phyloP scores from a whole-genome alignment of 768 basidiomycete species.

The Hebeloma cylindrosporum region DNA sequence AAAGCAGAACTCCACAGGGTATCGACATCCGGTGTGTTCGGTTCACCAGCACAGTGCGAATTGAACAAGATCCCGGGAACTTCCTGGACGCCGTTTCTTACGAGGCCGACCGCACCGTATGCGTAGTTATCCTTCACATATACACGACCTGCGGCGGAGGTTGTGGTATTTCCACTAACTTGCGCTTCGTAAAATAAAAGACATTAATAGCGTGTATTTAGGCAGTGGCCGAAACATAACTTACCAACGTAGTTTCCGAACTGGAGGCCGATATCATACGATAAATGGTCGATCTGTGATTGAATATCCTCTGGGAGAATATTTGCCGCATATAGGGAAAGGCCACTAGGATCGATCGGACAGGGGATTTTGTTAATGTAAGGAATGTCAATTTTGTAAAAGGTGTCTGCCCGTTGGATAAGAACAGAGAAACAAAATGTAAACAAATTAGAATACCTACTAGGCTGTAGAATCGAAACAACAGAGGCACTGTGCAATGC shows the following conservation, averaged over 20 bases:
- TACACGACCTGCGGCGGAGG: not conserved
- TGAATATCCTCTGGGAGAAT: conserved; percentile 1
- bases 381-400: conserved; percentile 1
- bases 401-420: not conserved
- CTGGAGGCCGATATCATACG: conserved; percentile 1
- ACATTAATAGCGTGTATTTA: not conserved
- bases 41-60: conserved; percentile 5
- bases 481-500: conserved; percentile 7
- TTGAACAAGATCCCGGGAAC: conserved; percentile 3
- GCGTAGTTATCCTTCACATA: conserved; percentile 10
- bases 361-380: conserved; percentile 5
- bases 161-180: conserved; percentile 4
- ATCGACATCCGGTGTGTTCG: not conserved
- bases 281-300: not conserved
- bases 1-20: conserved; percentile 3
- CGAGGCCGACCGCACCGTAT: conserved; percentile 5
- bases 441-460: not conserved
- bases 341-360: not conserved
- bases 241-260: conserved; percentile 7
- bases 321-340: not conserved
- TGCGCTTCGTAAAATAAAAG: not conserved
- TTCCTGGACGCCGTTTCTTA: conserved; percentile 8
- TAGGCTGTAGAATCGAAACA: conserved; percentile 10
- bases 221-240: not conserved
- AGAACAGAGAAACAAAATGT: not conserved